Base-by-base conservation (phyloP, 441 rosid genomes). In the Mallotus repandus region DNA sequence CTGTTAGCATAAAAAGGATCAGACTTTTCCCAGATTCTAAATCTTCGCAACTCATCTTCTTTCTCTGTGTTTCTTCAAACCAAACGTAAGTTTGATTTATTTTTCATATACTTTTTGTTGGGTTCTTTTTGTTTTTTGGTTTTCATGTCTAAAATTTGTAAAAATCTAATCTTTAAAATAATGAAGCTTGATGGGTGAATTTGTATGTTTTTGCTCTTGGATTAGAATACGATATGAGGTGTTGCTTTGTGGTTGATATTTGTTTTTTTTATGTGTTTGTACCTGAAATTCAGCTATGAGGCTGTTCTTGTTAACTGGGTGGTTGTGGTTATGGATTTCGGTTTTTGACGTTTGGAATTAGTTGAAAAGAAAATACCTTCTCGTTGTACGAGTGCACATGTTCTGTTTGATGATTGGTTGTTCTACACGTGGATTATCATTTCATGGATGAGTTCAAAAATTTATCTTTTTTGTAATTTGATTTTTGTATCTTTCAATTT, bases 171-270 rank as follows among this genome's bases (percentile, higher is more conserved):
- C 22, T 64, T 9, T 64, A 2, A 38, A 38, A 5, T 45, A 18
- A 22, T 64, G 7, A n/a, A n/a, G 6, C 21, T 66, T n/a, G 11
- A 3, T 19, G 21, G 13, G 3, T 52, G 18, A 53, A 52, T 7
- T 29, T 32, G 16, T 49, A 4, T 59, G 63, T 59, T 45, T 21
- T 21, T 46, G 18, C 18, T 29, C 3, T n/a, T 64, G 4, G 35
- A 14, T 64, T 9, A 18, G 52, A 2, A 32, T 16, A 13, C 15
- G 46, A 15, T 4, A 4, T 18, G 46, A 5, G n/a, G 22, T 70
- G 65, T n/a, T 57, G 73, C 73, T 58, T 69, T 48, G 45, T 32
- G 4, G 32, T 68, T 32, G 46, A 18, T 38, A n/a, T 68, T 54
- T 68, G 25, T 57, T 54, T 68, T 41, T 41, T n/a, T 38, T 19